Evolutionary conservation across 2,329 filamentous ascomycete genomes (phyloP).

Genomic region (Pochonia chlamydosporia): DNA sequence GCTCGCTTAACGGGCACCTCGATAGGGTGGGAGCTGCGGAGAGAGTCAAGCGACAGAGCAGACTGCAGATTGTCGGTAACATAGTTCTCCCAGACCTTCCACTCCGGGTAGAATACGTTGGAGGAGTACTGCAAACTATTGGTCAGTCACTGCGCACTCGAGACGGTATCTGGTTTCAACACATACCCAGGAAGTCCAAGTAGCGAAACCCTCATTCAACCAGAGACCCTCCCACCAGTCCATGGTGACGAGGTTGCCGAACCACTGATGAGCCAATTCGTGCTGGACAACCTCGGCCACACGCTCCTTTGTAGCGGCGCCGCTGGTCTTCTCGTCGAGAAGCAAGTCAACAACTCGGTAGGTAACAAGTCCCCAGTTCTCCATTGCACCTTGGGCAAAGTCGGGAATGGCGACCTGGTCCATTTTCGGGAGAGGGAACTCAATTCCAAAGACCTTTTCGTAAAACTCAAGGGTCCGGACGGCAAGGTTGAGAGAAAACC

Average conservation of each 20-base stretch:
- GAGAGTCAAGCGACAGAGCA: slow-evolving; percentile 79
- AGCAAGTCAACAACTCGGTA: slow-evolving; percentile 82
- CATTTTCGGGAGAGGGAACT: slow-evolving; percentile 45
- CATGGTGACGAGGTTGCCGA: slow-evolving; percentile 96
- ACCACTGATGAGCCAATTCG: slow-evolving; percentile 97
- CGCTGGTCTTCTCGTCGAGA: slow-evolving; percentile 85
- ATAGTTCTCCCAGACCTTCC: slow-evolving; percentile 96
- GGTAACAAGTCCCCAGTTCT: slow-evolving; percentile 96
- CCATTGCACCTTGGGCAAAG: slow-evolving; percentile 94
- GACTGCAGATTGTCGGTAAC: slow-evolving; percentile 89
- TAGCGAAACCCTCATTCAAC: slow-evolving; percentile 89
- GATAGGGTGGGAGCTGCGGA: slow-evolving; percentile 92
- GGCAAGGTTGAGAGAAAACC: slow-evolving; percentile 84
- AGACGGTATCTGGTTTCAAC: not conserved
- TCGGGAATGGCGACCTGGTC: slow-evolving; percentile 88
- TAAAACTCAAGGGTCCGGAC: slow-evolving; percentile 90
- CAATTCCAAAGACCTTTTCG: slow-evolving; percentile 70
- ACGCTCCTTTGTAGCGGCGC: slow-evolving; percentile 83
- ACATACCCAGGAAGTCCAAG: slow-evolving; percentile 32
- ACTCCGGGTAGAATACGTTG: slow-evolving; percentile 93
- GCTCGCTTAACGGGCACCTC: slow-evolving; percentile 94
- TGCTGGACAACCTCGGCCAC: slow-evolving; percentile 96
- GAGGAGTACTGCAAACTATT: slow-evolving; percentile 59
- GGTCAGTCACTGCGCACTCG: slow-evolving; percentile 5
- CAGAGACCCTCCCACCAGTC: slow-evolving; percentile 98